Percentiles rank a stretch among this genome's conserved stretches.
These are phyloP conservation scores for Gossypioides kirkii DNA, from an alignment of 345 rosid genomes.

Conservation along the genomic window DNA sequence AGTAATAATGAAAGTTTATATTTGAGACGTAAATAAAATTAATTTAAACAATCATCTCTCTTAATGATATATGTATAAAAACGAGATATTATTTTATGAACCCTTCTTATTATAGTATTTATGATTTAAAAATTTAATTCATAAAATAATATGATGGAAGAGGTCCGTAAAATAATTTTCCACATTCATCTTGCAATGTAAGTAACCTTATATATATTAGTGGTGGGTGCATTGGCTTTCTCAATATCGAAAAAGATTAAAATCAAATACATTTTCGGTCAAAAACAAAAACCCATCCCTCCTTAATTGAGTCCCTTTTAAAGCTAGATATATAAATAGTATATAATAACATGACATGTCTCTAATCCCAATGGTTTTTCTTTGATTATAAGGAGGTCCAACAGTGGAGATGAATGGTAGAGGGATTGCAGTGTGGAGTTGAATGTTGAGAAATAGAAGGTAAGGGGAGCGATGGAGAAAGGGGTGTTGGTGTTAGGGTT, in stretches of 20 bases:
- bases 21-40: too few species aligned
- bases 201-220: too few species aligned
- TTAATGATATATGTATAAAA: too few species aligned
- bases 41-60: too few species aligned
- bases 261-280: too few species aligned
- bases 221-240: too few species aligned
- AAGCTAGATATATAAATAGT: neutral
- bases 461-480: conserved; percentile 1
- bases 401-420: neutral
- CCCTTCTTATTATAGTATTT: too few species aligned
- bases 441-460: neutral
- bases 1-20: too few species aligned
- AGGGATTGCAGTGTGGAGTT: neutral
- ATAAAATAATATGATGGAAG: too few species aligned
- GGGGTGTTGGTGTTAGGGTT: neutral
- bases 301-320: neutral
- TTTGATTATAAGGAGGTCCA: neutral
- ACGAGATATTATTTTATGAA: too few species aligned
- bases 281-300: neutral
- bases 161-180: too few species aligned
- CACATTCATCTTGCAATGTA: too few species aligned
- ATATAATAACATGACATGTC: neutral
- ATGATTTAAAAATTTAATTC: fast-evolving
- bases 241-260: neutral
- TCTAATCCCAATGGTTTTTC: neutral